A percentile compares a stretch with the other conserved stretches of the same genome.
Conservation (phyloP, 495 filamentous ascomycete species). For the Trichoderma asperelloides region DNA sequence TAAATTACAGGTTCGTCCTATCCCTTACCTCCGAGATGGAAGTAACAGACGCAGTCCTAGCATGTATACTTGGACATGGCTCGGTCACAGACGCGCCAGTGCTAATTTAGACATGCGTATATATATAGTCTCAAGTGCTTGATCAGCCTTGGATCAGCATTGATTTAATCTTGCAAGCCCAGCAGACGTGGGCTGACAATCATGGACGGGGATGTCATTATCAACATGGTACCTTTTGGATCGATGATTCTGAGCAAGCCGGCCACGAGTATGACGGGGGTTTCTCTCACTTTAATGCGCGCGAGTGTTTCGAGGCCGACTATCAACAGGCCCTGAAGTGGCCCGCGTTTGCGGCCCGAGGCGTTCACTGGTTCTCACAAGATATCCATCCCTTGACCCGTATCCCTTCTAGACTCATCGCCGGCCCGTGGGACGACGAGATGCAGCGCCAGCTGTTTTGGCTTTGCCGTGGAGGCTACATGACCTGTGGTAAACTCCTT, state of each 20-base stretch:
- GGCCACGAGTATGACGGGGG: not conserved
- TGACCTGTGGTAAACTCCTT: not conserved
- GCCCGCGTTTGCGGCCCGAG: not conserved
- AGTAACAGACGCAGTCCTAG: not conserved
- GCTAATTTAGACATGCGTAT: not conserved
- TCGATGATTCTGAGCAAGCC: not conserved
- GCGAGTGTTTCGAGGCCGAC: conserved; percentile 7
- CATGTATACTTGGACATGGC: not conserved
- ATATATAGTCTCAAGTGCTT: not conserved
- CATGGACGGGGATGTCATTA: not conserved
- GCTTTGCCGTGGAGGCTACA: conserved; percentile 10
- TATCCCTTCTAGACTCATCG: conserved; percentile 9
- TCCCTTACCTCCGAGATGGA: not conserved
- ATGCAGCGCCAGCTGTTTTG: conserved; percentile 8
- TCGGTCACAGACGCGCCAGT: not conserved
- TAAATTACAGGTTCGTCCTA: not conserved
- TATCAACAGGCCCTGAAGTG: conserved; percentile 6
- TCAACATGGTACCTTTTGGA: not conserved
- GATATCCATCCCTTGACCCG: conserved; percentile 9
- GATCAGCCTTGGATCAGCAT: conserved; percentile 9
- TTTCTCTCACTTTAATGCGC: conserved; percentile 7
- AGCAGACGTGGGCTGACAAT: conserved; percentile 9
- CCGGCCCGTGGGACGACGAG: conserved; percentile 10
- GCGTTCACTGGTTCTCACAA: not conserved
- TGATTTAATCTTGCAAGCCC: conserved; percentile 8